Evolutionary conservation across 2,329 filamentous ascomycete genomes (phyloP).

Genomic region (Pleoardoris graminearum): DNA sequence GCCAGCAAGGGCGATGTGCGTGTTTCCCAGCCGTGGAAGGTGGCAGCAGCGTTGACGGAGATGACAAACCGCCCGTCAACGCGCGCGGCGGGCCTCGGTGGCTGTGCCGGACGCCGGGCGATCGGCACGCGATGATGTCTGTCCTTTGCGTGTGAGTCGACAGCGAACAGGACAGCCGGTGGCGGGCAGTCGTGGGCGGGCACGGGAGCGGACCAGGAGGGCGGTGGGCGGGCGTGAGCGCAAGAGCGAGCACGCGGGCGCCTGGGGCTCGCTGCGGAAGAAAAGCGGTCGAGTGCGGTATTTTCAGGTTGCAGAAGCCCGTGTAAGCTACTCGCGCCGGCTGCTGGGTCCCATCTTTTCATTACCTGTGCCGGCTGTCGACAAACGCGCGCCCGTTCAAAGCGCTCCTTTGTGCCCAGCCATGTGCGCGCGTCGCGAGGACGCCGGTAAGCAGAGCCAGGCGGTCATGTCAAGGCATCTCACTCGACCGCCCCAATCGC

Average conservation of each 20-base stretch:
- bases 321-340: slow-evolving; percentile 6
- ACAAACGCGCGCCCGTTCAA: background rate
- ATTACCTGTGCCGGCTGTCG: background rate
- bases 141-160: background rate
- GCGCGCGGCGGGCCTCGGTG: slow-evolving; percentile 3
- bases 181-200: background rate
- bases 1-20: slow-evolving; percentile 15
- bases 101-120: slow-evolving; percentile 7
- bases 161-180: background rate
- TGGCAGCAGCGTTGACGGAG: slow-evolving; percentile 9
- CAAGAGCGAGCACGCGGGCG: background rate
- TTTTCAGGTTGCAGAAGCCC: slow-evolving; percentile 9
- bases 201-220: background rate
- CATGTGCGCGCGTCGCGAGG: too few relatives aligned
- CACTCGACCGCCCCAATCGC: too few relatives aligned
- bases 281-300: slow-evolving; percentile 10
- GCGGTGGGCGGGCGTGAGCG: background rate
- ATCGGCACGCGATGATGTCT: slow-evolving; percentile 13
- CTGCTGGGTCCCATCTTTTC: slow-evolving; percentile 3
- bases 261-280: background rate
- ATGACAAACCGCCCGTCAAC: slow-evolving; percentile 16
- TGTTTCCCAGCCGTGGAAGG: slow-evolving; percentile 5
- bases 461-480: background rate
- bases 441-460: too few relatives aligned
- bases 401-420: background rate